Evolutionary conservation across 768 basidiomycete species (phyloP).

Genomic region (Pisolithus marmoratus): DNA sequence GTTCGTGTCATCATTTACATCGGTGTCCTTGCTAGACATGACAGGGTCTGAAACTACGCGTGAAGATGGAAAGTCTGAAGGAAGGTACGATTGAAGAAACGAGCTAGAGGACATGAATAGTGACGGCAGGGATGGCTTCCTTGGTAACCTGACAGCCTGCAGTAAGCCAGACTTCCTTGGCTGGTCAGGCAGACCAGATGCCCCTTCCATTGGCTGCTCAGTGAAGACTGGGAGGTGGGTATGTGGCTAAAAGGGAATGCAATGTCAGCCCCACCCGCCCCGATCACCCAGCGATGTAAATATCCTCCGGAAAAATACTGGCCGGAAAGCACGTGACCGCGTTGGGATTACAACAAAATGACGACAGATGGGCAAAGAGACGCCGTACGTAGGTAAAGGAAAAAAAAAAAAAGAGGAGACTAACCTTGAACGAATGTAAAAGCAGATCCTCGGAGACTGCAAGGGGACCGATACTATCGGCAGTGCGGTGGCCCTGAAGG

Average conservation of each 20-base stretch:
- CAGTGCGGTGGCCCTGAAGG: no score
- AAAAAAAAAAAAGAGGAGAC: no score
- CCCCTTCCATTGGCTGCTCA: slow-evolving; percentile 5
- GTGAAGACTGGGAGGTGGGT: not conserved
- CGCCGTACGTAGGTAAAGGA: no score
- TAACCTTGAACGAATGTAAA: no score
- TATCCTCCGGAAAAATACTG: not conserved
- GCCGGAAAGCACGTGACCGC: slow-evolving; percentile 6
- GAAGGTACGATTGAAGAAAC: slow-evolving; percentile 41
- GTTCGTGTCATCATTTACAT: not conserved
- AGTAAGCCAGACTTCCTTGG: slow-evolving; percentile 6
- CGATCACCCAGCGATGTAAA: not conserved
- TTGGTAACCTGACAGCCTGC: slow-evolving; percentile 33
- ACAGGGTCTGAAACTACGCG: slow-evolving; percentile 6
- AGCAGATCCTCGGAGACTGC: no score
- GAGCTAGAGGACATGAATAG: slow-evolving; percentile 27
- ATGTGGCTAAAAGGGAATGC: not conserved
- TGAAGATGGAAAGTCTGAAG: slow-evolving; percentile 21
- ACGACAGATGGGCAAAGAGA: not conserved
- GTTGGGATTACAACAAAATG: not conserved
- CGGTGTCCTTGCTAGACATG: not conserved
- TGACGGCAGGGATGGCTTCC: slow-evolving; percentile 49
- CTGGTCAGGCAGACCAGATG: not conserved
- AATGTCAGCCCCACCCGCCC: not conserved
- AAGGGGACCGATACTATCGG: no score